These are phyloP conservation scores for Eimeria sp. DNA, from an alignment of 169 alveolate species.

Conservation along the genomic window DNA sequence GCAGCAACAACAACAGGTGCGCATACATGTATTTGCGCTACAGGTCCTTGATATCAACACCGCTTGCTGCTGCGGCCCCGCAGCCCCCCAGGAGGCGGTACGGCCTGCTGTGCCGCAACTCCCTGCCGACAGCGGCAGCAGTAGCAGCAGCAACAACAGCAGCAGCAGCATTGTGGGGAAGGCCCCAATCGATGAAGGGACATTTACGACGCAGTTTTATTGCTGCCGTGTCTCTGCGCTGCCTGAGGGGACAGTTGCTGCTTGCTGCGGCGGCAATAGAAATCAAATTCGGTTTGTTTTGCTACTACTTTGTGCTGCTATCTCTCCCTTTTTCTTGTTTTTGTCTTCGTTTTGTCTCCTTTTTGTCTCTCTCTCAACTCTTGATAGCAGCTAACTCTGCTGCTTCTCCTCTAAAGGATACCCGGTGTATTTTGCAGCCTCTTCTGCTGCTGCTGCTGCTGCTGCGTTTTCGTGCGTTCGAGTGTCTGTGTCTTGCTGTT, in stretches of 20 bases:
- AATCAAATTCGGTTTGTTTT: background rate
- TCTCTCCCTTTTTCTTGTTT: no score
- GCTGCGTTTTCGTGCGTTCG: no score
- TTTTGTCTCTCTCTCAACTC: no score
- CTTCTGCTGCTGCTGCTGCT: no score
- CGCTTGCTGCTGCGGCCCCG: background rate
- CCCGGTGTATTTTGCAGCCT: no score
- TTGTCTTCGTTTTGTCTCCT: no score
- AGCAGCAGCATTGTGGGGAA: background rate
- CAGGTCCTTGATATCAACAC: background rate
- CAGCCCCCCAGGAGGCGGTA: constrained; percentile 54
- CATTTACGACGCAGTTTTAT: no score
- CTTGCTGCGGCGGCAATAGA: constrained; percentile 31
- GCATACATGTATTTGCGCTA: background rate
- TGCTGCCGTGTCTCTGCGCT: no score
- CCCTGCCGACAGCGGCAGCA: constrained; percentile 4
- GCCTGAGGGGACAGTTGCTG: background rate
- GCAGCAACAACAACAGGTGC: background rate
- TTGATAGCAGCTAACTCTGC: no score
- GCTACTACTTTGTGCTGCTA: no score
- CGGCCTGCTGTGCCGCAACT: background rate
- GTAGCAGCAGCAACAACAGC: constrained; percentile 12
- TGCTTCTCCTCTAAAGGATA: no score
- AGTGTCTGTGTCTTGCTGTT: no score
- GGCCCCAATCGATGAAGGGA: background rate